Conservation (phyloP, 176 grass and related monocot genomes). For the Aegilops longissima region DNA sequence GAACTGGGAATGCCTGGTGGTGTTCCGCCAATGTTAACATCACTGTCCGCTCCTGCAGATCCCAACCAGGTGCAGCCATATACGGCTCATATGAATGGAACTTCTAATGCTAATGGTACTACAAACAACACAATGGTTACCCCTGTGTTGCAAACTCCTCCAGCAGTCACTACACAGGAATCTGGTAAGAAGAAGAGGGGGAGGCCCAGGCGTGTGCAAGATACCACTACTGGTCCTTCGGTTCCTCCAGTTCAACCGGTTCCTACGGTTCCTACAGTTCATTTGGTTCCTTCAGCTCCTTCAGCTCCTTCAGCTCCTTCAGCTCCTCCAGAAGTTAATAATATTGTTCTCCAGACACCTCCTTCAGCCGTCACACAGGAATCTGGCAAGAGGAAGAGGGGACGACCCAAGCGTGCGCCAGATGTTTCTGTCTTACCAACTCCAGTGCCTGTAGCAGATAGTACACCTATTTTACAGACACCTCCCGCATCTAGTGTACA, state of each 20-base stretch:
- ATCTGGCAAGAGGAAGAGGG: slow-evolving; percentile 48
- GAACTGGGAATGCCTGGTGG: slow-evolving; percentile 39
- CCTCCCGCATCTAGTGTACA: slow-evolving; percentile 20
- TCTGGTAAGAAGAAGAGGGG: slow-evolving; percentile 49
- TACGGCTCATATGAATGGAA: slow-evolving; percentile 35
- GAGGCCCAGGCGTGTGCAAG: slow-evolving; percentile 32
- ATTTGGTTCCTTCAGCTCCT: not conserved
- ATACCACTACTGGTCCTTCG: not conserved
- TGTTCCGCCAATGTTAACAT: slow-evolving; percentile 37
- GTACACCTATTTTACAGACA: slow-evolving; percentile 26
- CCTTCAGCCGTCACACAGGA: slow-evolving; percentile 22
- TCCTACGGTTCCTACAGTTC: slow-evolving; percentile 14
- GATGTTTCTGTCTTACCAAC: slow-evolving; percentile 17
- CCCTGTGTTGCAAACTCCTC: slow-evolving; percentile 26
- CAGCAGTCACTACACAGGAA: slow-evolving; percentile 3
- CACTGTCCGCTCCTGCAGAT: slow-evolving; percentile 12
- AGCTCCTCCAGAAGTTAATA: slow-evolving; percentile 17
- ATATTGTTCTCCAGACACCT: slow-evolving; percentile 24
- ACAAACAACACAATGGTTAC: not conserved
- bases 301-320: slow-evolving; percentile 9
- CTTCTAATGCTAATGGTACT: slow-evolving; percentile 30
- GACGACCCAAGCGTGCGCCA: slow-evolving; percentile 29
- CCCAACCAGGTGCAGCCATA: slow-evolving; percentile 18
- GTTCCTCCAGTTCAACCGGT: slow-evolving; percentile 21
- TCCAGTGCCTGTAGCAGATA: slow-evolving; percentile 13